phyloP scores from a whole-genome alignment of 2,329 filamentous ascomycete species.

The Scytalidium sp. region DNA sequence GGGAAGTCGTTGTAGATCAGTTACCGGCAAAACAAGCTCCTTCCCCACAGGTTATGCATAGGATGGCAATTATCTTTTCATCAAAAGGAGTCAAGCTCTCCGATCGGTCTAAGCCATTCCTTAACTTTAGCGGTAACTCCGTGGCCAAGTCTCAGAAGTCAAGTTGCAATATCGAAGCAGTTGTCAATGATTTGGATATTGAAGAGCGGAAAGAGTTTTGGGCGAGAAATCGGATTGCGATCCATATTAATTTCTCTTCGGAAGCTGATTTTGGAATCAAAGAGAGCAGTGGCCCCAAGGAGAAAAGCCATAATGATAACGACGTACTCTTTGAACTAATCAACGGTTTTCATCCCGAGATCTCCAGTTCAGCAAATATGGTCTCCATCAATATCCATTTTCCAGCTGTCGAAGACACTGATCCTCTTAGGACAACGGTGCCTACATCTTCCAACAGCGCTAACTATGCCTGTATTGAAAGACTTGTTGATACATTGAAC shows the following conservation, averaged over 20 bases:
- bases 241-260: slow-evolving; percentile 10
- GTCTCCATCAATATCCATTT: slow-evolving; percentile 16
- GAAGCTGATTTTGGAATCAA: background rate
- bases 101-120: too few relatives aligned
- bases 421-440: background rate
- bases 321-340: slow-evolving; percentile 10
- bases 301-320: background rate
- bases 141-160: slow-evolving; percentile 6
- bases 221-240: slow-evolving; percentile 12
- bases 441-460: slow-evolving; percentile 1
- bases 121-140: slow-evolving; percentile 12
- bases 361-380: slow-evolving; percentile 6
- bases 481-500: background rate
- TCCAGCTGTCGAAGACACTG: slow-evolving; percentile 1
- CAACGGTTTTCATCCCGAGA: slow-evolving; percentile 11
- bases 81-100: slow-evolving; percentile 3
- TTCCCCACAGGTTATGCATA: slow-evolving; percentile 8
- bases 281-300: background rate
- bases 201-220: slow-evolving; percentile 11
- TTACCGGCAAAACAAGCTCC: background rate
- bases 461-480: background rate
- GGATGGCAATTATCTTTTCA: slow-evolving; percentile 15
- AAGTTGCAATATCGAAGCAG: slow-evolving; percentile 6
- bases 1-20: background rate
- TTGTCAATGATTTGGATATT: slow-evolving; percentile 8